Evolutionary conservation across 1,139 yeast genomes (phyloP), one percentile per base, ranked within the genome.

Genomic region (Sugiyamaella pinicola): DNA sequence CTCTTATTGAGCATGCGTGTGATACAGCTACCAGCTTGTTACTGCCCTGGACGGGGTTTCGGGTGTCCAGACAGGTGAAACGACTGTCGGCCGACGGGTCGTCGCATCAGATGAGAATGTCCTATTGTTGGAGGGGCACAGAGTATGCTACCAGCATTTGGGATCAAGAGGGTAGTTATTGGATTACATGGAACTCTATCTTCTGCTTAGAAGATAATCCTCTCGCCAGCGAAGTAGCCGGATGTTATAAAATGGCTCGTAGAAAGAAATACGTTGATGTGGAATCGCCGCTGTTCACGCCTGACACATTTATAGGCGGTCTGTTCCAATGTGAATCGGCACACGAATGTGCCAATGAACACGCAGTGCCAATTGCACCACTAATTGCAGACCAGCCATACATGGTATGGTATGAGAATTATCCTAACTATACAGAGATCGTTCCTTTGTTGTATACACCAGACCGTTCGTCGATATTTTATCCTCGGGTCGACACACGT

Each of bases 381-480:
- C 47, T 65, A 18, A 41, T 65, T 34, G 58, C 63, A 0, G 69
- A 65, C 47, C 66, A 65, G 46, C 63, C 64, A 1, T 61, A 61
- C 48, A 56, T 58, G 58, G 57, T 61, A 13, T 55, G 63, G 57
- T 52, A 50, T 34, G 54, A 56, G 9, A 47, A 46, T 7, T 29
- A 18, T 1, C 31, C 47, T 4, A 40, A 52, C 13, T 48, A 51
- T 21, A 37, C 54, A 26, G 51, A 44, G 22, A 39, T 55, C 12
- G 52, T 61, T 2, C 69, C 69, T 2, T 28, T 62, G 7, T 53
- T 63, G 15, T 65, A 64, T 51, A 62, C 69, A 1, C 68, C 69
- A 1, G 68, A 64, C 45, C 47, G 53, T 9, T 51, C 55, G 22
- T 57, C 62, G 8, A 44, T 54, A 18, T 55, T 58, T 49, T 63